These are phyloP conservation scores for Geranium incanum DNA, from an alignment of 441 rosid genomes.

Conservation along the genomic window DNA sequence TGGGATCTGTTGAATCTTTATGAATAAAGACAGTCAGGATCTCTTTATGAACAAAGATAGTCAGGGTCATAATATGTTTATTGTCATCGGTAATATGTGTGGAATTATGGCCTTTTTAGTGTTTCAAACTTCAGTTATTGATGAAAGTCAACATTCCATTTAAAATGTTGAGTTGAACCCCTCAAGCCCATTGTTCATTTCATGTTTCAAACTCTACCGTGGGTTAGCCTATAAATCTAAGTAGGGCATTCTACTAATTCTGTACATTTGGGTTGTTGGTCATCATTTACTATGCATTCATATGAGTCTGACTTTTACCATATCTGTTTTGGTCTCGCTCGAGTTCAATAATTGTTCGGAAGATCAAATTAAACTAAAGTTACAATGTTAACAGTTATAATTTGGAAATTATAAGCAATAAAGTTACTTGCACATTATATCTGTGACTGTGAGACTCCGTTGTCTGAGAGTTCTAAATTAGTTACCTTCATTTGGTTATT, in stretches of 20 bases:
- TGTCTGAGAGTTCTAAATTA: background rate
- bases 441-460: too few relatives aligned
- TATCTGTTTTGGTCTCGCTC: background rate
- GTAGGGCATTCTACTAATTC: background rate
- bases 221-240: background rate
- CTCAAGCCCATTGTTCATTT: background rate
- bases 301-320: background rate
- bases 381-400: background rate
- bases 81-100: background rate
- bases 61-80: background rate
- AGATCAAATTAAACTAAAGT: background rate
- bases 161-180: background rate
- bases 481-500: background rate
- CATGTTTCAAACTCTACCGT: background rate
- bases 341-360: background rate
- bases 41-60: background rate
- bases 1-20: background rate
- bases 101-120: background rate
- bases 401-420: background rate
- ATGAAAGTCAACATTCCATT: background rate
- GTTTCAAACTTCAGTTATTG: constrained; percentile 8
- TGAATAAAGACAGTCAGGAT: too few relatives aligned
- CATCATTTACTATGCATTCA: background rate
- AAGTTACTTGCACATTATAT: background rate
- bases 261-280: background rate